Conservation (phyloP, 768 basidiomycete species). For the Kwoniella heveanensis region DNA sequence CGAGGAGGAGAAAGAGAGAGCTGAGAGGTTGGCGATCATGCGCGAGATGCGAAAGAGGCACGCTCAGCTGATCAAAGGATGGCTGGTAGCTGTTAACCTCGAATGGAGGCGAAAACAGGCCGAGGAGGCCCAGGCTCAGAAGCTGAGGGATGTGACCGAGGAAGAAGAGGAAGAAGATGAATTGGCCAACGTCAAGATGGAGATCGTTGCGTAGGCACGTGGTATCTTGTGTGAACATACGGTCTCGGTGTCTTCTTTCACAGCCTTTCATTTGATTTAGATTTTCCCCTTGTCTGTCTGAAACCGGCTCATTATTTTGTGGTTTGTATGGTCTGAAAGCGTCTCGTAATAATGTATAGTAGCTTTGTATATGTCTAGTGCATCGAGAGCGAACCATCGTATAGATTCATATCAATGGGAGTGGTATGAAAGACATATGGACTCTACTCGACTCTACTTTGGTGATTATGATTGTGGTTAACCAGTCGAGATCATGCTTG, state of each 20-base stretch:
- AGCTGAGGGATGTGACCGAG: slow-evolving; percentile 13
- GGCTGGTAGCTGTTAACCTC: slow-evolving; percentile 50
- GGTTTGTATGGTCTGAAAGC: no score
- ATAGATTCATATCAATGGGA: no score
- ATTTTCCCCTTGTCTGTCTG: no score
- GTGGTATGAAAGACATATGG: no score
- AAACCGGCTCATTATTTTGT: no score
- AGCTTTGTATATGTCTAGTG: no score
- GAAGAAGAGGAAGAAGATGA: slow-evolving; percentile 23
- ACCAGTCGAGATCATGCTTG: no score
- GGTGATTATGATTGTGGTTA: no score
- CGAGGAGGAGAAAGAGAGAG: slow-evolving; percentile 1
- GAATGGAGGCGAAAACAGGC: slow-evolving; percentile 34
- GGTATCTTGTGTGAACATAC: no score
- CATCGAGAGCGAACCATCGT: no score
- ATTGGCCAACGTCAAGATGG: slow-evolving; percentile 45
- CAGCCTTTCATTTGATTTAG: neutral
- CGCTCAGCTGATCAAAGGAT: slow-evolving; percentile 42
- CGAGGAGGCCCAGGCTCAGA: slow-evolving; percentile 23
- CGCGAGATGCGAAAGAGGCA: slow-evolving; percentile 36
- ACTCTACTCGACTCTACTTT: no score
- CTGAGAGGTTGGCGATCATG: slow-evolving; percentile 3
- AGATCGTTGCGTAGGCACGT: slow-evolving; percentile 6
- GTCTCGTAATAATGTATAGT: no score
- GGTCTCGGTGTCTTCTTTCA: neutral